phyloP scores from a whole-genome alignment of 2,329 filamentous ascomycete species.

The Lachnellula arida region DNA sequence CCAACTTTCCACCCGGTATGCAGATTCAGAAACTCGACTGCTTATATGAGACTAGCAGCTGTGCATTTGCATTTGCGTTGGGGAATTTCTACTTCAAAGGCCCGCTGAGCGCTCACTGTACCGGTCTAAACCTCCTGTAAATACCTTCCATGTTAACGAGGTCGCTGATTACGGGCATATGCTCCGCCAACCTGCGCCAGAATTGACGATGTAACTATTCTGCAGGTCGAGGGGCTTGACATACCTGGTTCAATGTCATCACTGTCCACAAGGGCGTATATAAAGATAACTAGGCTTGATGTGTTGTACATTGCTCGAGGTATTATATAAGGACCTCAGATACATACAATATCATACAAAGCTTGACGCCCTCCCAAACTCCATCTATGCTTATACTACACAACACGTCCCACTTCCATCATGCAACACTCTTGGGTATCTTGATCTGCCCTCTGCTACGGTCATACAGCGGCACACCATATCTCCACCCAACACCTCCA shows the following conservation, averaged over 20 bases:
- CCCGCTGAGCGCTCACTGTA: too few relatives aligned
- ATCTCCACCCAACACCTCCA: slow-evolving; percentile 55
- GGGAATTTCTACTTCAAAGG: too few relatives aligned
- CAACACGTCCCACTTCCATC: slow-evolving; percentile 3
- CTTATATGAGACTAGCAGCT: slow-evolving; percentile 10
- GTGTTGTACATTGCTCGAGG: slow-evolving; percentile 2
- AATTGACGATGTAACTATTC: too few relatives aligned
- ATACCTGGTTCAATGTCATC: too few relatives aligned
- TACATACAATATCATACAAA: slow-evolving; percentile 15
- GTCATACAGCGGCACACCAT: slow-evolving; percentile 59
- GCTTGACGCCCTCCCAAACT: slow-evolving; percentile 8
- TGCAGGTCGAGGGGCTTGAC: too few relatives aligned
- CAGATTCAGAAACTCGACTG: slow-evolving; percentile 25
- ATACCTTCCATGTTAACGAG: too few relatives aligned
- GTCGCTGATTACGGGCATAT: too few relatives aligned
- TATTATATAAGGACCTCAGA: slow-evolving; percentile 1
- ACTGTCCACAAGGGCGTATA: too few relatives aligned
- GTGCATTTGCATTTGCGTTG: too few relatives aligned
- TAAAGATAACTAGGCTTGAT: too few relatives aligned
- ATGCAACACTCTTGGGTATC: slow-evolving; percentile 56
- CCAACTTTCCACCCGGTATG: slow-evolving; percentile 29
- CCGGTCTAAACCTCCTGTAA: too few relatives aligned
- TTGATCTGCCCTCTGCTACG: slow-evolving; percentile 60
- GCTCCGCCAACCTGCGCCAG: too few relatives aligned
- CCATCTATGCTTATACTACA: slow-evolving; percentile 12